A percentile compares a stretch with the other conserved stretches of the same genome.
Conservation (phyloP, 441 rosid species). For the Biscutella laevigata region DNA sequence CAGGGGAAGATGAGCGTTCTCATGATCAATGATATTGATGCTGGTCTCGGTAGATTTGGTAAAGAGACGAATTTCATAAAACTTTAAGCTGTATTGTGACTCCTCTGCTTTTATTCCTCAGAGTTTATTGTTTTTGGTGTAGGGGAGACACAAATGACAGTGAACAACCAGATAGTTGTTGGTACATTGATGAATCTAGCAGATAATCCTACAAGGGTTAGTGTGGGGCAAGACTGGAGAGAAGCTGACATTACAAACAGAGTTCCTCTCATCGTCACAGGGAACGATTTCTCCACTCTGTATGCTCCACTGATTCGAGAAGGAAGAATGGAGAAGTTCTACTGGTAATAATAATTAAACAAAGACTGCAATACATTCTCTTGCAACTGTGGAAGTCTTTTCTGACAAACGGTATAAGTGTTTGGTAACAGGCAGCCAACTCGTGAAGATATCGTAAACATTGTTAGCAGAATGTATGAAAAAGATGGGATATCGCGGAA, state of each 20-base stretch:
- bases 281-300: constrained; percentile 74
- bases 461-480: constrained; percentile 81
- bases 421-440: constrained; percentile 68
- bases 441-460: constrained; percentile 71
- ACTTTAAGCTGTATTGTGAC: not conserved
- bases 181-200: constrained; percentile 93
- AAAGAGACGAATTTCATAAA: not conserved
- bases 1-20: constrained; percentile 97
- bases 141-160: constrained; percentile 94
- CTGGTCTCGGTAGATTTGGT: constrained; percentile 98
- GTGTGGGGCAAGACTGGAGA: constrained; percentile 95
- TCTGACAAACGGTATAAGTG: not conserved
- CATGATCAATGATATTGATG: constrained; percentile 94
- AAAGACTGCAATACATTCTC: not conserved
- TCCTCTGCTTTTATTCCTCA: not conserved
- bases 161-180: constrained; percentile 89
- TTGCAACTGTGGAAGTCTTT: constrained; percentile 9
- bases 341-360: constrained; percentile 46
- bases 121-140: constrained; percentile 11
- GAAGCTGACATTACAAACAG: constrained; percentile 69
- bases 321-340: constrained; percentile 96
- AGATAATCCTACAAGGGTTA: constrained; percentile 93
- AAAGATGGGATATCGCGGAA: constrained; percentile 71
- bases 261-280: constrained; percentile 83
- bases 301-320: constrained; percentile 96